A percentile compares a stretch with the other conserved stretches of the same genome.
phyloP scores from a whole-genome alignment of 75 land plant species.

The Cupressus sempervirens region DNA sequence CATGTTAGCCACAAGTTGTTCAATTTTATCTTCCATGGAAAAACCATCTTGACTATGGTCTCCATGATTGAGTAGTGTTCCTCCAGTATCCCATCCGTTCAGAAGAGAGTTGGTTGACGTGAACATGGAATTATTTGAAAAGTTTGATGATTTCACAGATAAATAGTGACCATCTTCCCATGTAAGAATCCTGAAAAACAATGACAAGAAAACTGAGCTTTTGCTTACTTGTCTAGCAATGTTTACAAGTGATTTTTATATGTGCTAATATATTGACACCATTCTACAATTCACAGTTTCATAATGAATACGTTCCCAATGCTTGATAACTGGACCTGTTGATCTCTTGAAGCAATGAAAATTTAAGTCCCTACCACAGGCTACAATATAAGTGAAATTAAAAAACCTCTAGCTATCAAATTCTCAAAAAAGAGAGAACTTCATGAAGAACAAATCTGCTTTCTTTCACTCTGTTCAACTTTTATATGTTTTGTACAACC shows the following conservation, averaged over 20 bases:
- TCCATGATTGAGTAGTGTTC: not conserved
- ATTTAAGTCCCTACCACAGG: not conserved
- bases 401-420: not conserved
- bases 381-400: not conserved
- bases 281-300: not conserved
- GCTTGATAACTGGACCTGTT: not conserved
- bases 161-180: slow-evolving; percentile 53
- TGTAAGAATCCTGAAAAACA: slow-evolving; percentile 43
- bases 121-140: not conserved
- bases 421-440: no score
- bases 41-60: not conserved
- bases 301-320: not conserved
- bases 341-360: not conserved
- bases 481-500: not conserved
- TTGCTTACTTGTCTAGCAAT: not conserved
- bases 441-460: no score
- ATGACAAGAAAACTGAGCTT: not conserved
- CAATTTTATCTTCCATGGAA: slow-evolving; percentile 23
- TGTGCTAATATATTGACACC: not conserved
- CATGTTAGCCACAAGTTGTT: slow-evolving; percentile 34
- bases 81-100: slow-evolving; percentile 4
- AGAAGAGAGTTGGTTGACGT: not conserved
- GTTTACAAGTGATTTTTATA: not conserved
- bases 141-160: not conserved
- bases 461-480: not conserved